Evolutionary conservation across 2,329 filamentous ascomycete species (phyloP), one percentile per base, ranked within the genome.

Genomic region (Penicillium olsonii): DNA sequence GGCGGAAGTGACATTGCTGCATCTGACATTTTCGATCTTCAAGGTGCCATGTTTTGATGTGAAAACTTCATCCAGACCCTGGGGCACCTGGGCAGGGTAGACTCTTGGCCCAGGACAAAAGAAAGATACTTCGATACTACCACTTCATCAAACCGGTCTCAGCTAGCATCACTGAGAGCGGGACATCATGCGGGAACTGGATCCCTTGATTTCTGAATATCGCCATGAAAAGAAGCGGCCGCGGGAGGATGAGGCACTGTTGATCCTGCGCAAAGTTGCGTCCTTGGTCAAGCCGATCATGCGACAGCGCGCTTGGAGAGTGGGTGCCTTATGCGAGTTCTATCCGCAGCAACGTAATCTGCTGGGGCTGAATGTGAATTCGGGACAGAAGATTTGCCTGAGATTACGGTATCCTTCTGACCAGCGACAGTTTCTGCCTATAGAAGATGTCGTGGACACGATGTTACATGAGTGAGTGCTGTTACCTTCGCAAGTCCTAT

Each of bases 281-380:
- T 95, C 91, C 20, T 73, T 95, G 49, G 92, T 96, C 54, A 96
- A 96, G 69, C 92, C 92, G 15, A 89, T 97, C 55, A 97, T 97
- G 92, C 82, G 90, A 56, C 90, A 90, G 40, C 84, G 89, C 37
- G 80, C 80, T 47, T 97, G 91, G 89, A 86, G 78, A 54, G 89
- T 97, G 27, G 79, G 81, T 22, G 83, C 88, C 40, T 79, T 97
- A 14, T 84, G 85, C 41, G 92, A 97, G 68, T 96, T 97, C 72
- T 88, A 89, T 52, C 92, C 92, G 1, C 77, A 83, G 11, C 80
- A 94, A 60, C 72, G 76, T 26, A 88, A 87, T 57, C 76, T 96
- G 2, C 74, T 95, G 34, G 92, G 89, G 79, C 73, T 96, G 20
- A 96, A 97, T 62, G 78, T 87, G 60, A 88, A 92, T 63, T 72